A percentile compares a stretch with the other conserved stretches of the same genome.
These are phyloP conservation scores for Sporothrix variecibatus DNA, from an alignment of 2,329 filamentous ascomycete genomes.

Conservation along the genomic window DNA sequence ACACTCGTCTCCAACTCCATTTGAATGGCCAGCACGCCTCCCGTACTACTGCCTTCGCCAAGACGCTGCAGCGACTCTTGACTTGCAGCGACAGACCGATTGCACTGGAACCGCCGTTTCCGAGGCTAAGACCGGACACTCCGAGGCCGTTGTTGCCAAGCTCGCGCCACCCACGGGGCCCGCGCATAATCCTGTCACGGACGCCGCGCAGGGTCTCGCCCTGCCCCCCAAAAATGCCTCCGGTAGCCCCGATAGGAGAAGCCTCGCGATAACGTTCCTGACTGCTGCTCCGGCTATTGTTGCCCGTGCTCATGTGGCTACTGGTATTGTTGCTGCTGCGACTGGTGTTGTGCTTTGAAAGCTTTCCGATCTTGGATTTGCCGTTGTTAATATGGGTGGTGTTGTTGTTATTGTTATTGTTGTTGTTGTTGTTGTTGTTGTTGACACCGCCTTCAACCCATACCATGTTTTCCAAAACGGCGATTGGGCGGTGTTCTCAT, in stretches of 20 bases:
- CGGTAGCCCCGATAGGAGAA: not conserved
- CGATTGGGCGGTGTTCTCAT: constrained; percentile 37
- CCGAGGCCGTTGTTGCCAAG: not conserved
- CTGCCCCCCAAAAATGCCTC: not conserved
- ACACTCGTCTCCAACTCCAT: constrained; percentile 38
- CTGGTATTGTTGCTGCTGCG: not conserved
- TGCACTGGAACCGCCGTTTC: not conserved
- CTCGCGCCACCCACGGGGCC: constrained; percentile 5
- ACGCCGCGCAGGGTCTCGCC: constrained; percentile 3
- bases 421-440: not conserved
- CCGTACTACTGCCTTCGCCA: not conserved
- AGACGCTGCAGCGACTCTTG: constrained; percentile 28
- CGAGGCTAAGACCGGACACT: not conserved
- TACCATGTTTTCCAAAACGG: constrained; percentile 38
- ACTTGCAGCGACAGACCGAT: constrained; percentile 23
- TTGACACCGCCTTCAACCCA: constrained; percentile 36
- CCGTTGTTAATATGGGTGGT: not conserved
- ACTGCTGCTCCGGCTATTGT: not conserved
- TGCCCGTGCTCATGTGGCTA: not conserved
- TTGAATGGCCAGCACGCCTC: constrained; percentile 34
- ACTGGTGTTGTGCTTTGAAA: not conserved
- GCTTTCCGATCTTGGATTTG: not conserved
- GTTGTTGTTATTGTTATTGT: not conserved
- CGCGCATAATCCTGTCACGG: constrained; percentile 12
- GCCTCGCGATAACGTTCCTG: not conserved